Evolutionary conservation across 2,329 filamentous ascomycete species (phyloP).

Genomic region (Penicillium italicum): DNA sequence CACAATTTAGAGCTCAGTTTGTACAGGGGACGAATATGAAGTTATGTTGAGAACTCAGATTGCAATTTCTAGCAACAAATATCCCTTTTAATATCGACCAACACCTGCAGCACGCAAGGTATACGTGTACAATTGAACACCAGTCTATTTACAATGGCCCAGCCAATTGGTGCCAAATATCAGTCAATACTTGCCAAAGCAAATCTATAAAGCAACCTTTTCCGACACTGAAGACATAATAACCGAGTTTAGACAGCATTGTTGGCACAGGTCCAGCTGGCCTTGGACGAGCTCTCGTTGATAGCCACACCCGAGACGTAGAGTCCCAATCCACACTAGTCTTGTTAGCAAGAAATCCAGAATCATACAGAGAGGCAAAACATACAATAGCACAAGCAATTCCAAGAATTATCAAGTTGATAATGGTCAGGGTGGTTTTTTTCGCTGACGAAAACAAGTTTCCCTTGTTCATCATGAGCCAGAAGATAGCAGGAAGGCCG

Average conservation of each 20-base stretch:
- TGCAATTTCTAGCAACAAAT: neutral
- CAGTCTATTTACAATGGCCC: constrained; percentile 16
- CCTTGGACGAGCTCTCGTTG: constrained; percentile 28
- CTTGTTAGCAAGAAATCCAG: neutral
- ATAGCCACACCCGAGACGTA: constrained; percentile 43
- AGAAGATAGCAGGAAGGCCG: constrained; percentile 40
- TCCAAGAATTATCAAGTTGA: constrained; percentile 44
- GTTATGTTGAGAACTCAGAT: neutral
- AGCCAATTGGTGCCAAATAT: constrained; percentile 8
- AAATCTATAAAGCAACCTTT: constrained; percentile 7
- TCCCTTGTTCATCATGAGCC: constrained; percentile 48
- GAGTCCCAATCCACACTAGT: constrained; percentile 40
- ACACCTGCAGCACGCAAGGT: neutral
- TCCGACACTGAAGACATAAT: neutral
- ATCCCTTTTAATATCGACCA: neutral
- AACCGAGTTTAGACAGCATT: constrained; percentile 24
- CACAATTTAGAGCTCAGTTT: neutral
- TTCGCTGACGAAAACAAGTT: constrained; percentile 37
- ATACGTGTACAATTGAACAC: neutral
- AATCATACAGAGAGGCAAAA: neutral
- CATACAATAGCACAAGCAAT: constrained; percentile 31
- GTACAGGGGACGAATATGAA: neutral
- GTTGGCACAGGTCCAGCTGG: constrained; percentile 41
- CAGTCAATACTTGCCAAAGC: neutral
- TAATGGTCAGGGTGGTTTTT: constrained; percentile 44